Conservation (phyloP, 176 grass and related monocot genomes). For the Hordeum vulgare region DNA sequence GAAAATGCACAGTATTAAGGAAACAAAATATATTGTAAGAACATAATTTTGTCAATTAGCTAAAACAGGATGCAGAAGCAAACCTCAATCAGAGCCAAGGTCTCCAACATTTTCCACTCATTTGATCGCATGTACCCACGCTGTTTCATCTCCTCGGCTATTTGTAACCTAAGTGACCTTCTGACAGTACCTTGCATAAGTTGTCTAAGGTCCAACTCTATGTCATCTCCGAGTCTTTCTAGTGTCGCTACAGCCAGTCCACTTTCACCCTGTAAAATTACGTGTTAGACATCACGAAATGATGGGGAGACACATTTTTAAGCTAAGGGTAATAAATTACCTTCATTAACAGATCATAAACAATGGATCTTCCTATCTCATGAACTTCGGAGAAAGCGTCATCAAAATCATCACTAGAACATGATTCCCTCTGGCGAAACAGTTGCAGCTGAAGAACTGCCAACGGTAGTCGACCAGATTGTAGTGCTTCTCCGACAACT, state of each 20-base stretch:
- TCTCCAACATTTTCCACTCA: slow-evolving; percentile 77
- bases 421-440: slow-evolving; percentile 53
- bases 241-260: slow-evolving; percentile 71
- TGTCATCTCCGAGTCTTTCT: slow-evolving; percentile 84
- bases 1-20: neutral
- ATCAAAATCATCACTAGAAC: slow-evolving; percentile 35
- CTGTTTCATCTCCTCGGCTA: slow-evolving; percentile 81
- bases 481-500: slow-evolving; percentile 91
- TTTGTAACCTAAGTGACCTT: slow-evolving; percentile 67
- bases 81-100: slow-evolving; percentile 83
- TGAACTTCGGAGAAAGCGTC: slow-evolving; percentile 88
- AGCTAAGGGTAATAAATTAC: slow-evolving; percentile 29
- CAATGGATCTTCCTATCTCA: slow-evolving; percentile 76
- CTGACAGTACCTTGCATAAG: slow-evolving; percentile 88
- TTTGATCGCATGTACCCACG: slow-evolving; percentile 57
- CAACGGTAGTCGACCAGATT: slow-evolving; percentile 76
- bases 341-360: slow-evolving; percentile 94
- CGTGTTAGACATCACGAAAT: slow-evolving; percentile 27
- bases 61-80: slow-evolving; percentile 32
- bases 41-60: neutral
- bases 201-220: slow-evolving; percentile 71
- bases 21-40: slow-evolving; percentile 3
- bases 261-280: slow-evolving; percentile 68
- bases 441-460: slow-evolving; percentile 95
- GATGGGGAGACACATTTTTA: slow-evolving; percentile 6